Base-by-base conservation (phyloP, 768 basidiomycete genomes). In the Cubamyces sp. region DNA sequence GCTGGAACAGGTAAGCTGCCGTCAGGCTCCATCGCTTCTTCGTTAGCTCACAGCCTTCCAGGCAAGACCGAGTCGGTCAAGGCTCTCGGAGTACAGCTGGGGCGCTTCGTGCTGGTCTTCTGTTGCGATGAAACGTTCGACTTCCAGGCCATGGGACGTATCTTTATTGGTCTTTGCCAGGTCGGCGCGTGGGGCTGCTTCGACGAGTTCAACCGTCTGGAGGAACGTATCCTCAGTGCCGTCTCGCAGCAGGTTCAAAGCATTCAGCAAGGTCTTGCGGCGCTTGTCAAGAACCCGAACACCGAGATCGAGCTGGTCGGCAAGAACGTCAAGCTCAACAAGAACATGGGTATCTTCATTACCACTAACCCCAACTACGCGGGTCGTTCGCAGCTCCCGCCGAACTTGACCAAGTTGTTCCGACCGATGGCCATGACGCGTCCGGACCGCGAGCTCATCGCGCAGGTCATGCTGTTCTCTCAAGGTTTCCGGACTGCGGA, bases 31-130 rank as follows among this genome's bases (percentile, higher is more conserved):
- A 41, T 39, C 14, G 14, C 23, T 6, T 56, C 62, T 25, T 61
- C 62, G 14, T 62, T 57, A 60, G 45, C 46, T 55, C 3, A 64
- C 23, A 6, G 21, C 3, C 3, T 15, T 46, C 16, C 67, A 94
- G 94, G 96, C 30, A 99, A 99, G 80, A 99, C 97, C 0, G 97
- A 99, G 76, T 98, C 97, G 1, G 97, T 99, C 73, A 99, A 99
- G 76, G 96, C 97, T 2, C 87, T 99, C 21, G 97, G 97, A 52
- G 94, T 98, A 2, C 96, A 97, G 69, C 86, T 99, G 5, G 97
- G 97, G 42, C 88, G 97, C 40, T 99, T 99, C 70, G 97, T 99
- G n/a, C 82, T 99, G 50, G 97, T 99, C n/a, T 99, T 99, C 79
- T 98, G 97, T 73, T 99, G 97, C 71, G 97, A 99, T 75, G 97